These are phyloP conservation scores for Neurospora sp. DNA, from an alignment of 495 filamentous ascomycete species.

Conservation along the genomic window DNA sequence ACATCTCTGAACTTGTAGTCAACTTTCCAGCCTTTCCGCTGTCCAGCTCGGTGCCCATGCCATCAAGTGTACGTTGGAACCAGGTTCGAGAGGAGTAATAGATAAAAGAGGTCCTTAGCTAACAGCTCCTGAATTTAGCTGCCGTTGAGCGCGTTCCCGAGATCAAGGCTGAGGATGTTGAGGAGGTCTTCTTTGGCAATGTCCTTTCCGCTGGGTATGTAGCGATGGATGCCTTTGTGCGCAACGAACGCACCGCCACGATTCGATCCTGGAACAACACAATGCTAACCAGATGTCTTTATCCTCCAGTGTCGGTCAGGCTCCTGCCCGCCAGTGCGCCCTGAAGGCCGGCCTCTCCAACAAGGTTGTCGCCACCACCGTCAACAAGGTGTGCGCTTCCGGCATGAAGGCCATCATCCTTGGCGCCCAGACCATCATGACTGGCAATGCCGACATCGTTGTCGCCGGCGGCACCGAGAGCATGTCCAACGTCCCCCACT, in stretches of 20 bases:
- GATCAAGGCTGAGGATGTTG: conserved; percentile 77
- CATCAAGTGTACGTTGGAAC: conserved; percentile 61
- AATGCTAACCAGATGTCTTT: conserved; percentile 1
- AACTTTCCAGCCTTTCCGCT: conserved; percentile 76
- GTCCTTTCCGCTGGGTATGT: conserved; percentile 88
- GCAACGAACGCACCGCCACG: neutral
- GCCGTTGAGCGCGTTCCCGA: conserved; percentile 77
- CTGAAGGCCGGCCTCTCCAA: conserved; percentile 74
- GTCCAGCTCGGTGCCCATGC: conserved; percentile 81
- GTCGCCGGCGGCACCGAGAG: conserved; percentile 92
- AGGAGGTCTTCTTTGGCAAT: conserved; percentile 97
- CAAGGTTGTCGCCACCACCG: conserved; percentile 73
- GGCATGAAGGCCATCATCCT: conserved; percentile 88
- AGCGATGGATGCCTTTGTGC: conserved; percentile 27
- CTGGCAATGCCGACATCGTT: conserved; percentile 79
- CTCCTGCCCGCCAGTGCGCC: conserved; percentile 89
- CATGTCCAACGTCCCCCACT: conserved; percentile 98
- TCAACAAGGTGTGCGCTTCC: conserved; percentile 99
- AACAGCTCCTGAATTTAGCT: conserved; percentile 37
- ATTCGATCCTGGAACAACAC: neutral
- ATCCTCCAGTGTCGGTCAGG: conserved; percentile 73
- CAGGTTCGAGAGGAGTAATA: neutral
- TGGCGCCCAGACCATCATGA: conserved; percentile 92
- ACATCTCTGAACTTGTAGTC: conserved; percentile 37
- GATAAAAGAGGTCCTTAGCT: conserved; percentile 11